phyloP scores from a whole-genome alignment of 306 rosid genomes.

The Inga oerstediana region DNA sequence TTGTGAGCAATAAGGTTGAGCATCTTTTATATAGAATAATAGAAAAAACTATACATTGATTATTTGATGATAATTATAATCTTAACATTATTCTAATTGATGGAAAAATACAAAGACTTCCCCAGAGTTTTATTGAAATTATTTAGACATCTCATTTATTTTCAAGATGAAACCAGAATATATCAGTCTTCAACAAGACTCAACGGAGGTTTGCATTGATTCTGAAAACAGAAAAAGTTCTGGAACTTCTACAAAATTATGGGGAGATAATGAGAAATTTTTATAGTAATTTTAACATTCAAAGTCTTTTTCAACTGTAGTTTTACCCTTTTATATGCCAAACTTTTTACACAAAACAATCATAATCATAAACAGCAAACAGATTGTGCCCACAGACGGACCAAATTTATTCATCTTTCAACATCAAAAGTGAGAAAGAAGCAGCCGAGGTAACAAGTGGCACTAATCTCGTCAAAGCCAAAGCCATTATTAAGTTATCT shows the following conservation, averaged over 20 bases:
- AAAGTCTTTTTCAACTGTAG: background rate
- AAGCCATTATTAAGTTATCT: background rate
- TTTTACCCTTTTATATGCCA: background rate
- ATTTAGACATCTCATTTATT: background rate
- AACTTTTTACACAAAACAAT: background rate
- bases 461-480: background rate
- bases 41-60: background rate
- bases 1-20: background rate
- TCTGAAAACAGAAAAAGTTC: background rate
- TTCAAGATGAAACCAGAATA: background rate
- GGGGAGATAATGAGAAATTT: background rate
- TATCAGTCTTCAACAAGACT: background rate
- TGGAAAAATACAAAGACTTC: background rate
- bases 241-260: background rate
- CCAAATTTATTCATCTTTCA: slow-evolving; percentile 7
- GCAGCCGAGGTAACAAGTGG: slow-evolving; percentile 25
- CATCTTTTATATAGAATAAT: background rate
- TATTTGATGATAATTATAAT: background rate
- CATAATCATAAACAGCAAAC: background rate
- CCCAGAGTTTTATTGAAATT: background rate
- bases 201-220: background rate
- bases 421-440: background rate
- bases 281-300: background rate
- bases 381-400: background rate
- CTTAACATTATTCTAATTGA: background rate